Evolutionary conservation across 345 rosid species (phyloP), one percentile per base, ranked within the genome.

Genomic region (Acer saccharum): DNA sequence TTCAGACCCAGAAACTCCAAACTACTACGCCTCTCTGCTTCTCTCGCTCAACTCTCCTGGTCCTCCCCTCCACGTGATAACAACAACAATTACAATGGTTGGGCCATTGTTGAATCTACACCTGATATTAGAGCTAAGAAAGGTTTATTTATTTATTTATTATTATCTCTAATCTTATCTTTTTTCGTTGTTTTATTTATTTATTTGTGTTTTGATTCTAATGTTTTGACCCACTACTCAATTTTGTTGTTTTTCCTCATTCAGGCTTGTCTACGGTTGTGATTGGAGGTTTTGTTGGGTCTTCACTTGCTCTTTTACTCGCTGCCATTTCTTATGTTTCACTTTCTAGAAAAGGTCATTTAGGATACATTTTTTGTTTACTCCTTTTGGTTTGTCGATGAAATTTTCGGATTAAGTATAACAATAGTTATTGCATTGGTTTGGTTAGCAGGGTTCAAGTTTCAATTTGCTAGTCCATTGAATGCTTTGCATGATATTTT

Each of bases 281-380:
- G 41, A 73, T 93, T 67, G 83, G 81, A 73, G 90, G 87, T 39
- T 73, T 85, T 78, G 92, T 86, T 73, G 94, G 95, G 81, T 78
- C 86, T 21, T 87, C 90, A 18, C 77, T 87, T 25, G 90, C 83
- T 48, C 65, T 87, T 71, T 68, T 88, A 12, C 81, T 92, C 43
- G 91, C 95, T 64, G 85, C 89, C 65, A 1, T 90, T 71, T 91
- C 92, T 73, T 94, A 84, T 78, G 84, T 90, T 62, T 85, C 92
- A 8, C 78, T 90, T 75, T 86, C 87, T 6, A 78, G 87, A 78
- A 88, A 83, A 80, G 94, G 96, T 92, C 16, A 29, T 4, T 54
- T 35, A n/a, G 3, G 18, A 9, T 43, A 32, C 60, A 52, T 44
- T 63, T 35, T 43, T 43, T 48, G 57, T 66, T 65, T 52, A 16